Base-by-base conservation (phyloP, 768 basidiomycete species). In the Amanita fuliginea region DNA sequence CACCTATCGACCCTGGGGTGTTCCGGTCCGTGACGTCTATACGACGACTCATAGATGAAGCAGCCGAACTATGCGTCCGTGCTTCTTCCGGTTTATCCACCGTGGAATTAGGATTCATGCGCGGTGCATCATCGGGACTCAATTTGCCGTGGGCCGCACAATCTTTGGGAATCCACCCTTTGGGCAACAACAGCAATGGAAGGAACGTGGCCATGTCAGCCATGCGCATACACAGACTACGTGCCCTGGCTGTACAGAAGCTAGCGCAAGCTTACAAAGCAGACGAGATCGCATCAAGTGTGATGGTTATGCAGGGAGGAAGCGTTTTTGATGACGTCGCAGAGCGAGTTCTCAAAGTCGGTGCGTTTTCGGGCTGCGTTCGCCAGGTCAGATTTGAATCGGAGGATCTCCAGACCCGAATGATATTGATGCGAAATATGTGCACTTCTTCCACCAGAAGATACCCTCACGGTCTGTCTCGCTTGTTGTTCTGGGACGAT, bases 301-400 rank as follows among this genome's bases (percentile, higher is more conserved):
- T 94, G 22, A 88, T 93, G 83, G 81, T 94, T 28, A 94, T 94
- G 91, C 91, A 94, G 60, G 89, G 89, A 33, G 89, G 91, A 4
- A 90, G 83, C 54, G 86, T 92, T 2, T 87, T 94, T 58, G 91
- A 94, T 56, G 91, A 94, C 57, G 74, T 94, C n/a, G 91, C 91
- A 0, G 87, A 90, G 60, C 75, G 83, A 11, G 90, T 94, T 7
- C 74, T 93, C 47, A 87, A 71, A 73, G 60, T 77, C 47, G 72
- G 73, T 72, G 46, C 34, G 69, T 62, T 14, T 43, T 44, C 8
- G 6, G 18, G 1, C 36, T 44, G 18, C 41, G 48, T 42, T 48
- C 16, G 37, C 21, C 19, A 13, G 33, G 37, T 26, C 32, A 33
- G 34, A 34, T 46, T 42, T 21, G 53, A 28, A 50, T 10, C 53